A percentile compares a stretch with the other conserved stretches of the same genome.
Evolutionary conservation across 306 rosid species (phyloP).

Genomic region (Inga oerstediana): DNA sequence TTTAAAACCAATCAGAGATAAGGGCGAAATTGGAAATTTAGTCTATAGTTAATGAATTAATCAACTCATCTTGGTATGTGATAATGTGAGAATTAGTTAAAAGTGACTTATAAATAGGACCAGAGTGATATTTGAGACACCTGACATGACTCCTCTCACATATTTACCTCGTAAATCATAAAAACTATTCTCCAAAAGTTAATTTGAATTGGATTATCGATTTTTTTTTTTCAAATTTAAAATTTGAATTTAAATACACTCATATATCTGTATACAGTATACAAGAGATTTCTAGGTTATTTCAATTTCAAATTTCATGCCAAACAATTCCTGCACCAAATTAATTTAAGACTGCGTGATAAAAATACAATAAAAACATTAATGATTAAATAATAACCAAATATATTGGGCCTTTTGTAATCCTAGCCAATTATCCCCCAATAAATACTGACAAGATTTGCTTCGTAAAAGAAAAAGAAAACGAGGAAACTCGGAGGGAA

Average conservation of each 20-base stretch:
- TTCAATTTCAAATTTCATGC: neutral
- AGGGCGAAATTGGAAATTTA: too few relatives aligned
- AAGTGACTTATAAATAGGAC: too few relatives aligned
- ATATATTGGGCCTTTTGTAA: too few relatives aligned
- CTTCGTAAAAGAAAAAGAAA: constrained; percentile 5
- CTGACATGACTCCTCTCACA: too few relatives aligned
- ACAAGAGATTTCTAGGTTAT: neutral
- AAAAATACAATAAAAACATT: neutral
- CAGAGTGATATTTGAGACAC: too few relatives aligned
- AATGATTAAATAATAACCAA: neutral
- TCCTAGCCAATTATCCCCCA: neutral
- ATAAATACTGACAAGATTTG: neutral
- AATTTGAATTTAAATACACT: neutral
- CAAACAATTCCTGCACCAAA: neutral
- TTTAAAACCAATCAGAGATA: too few relatives aligned
- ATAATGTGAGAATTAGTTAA: too few relatives aligned
- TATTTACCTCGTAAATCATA: too few relatives aligned
- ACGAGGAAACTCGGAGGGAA: neutral
- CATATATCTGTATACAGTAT: neutral
- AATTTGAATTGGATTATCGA: neutral
- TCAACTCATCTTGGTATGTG: too few relatives aligned
- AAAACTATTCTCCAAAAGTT: too few relatives aligned
- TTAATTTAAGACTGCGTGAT: neutral
- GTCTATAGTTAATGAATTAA: too few relatives aligned
- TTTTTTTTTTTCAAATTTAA: too few relatives aligned